Percentiles rank a stretch among this genome's conserved stretches.
phyloP scores from a whole-genome alignment of 495 filamentous ascomycete species.

The Barbatosphaeria neglecta region DNA sequence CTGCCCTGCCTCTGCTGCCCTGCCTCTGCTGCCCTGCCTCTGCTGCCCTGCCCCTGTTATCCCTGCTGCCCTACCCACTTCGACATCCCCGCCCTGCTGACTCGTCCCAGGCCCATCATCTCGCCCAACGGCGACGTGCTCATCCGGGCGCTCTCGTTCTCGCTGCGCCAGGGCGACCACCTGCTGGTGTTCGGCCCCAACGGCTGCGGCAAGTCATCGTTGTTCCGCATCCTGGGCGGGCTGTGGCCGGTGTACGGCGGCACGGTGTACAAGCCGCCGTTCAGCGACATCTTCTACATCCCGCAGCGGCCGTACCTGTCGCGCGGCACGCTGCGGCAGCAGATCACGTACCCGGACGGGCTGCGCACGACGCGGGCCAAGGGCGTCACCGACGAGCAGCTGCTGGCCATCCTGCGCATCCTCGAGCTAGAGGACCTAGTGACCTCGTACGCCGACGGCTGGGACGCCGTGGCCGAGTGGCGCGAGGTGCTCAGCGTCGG shows the following conservation, averaged over 20 bases:
- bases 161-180: conserved; percentile 74
- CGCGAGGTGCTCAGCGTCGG: conserved; percentile 80
- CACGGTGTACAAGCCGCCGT: conserved; percentile 76
- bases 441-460: conserved; percentile 62
- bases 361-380: conserved; percentile 75
- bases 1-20: no score
- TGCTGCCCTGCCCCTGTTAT: no score
- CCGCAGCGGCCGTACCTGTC: conserved; percentile 91
- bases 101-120: conserved; percentile 59
- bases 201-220: conserved; percentile 88
- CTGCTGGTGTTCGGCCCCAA: conserved; percentile 93
- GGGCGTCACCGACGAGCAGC: conserved; percentile 70
- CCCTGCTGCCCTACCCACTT: no score
- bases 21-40: no score
- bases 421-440: conserved; percentile 80
- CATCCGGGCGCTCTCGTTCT: conserved; percentile 72
- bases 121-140: conserved; percentile 92
- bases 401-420: conserved; percentile 60
- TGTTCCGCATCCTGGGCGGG: conserved; percentile 92
- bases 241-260: conserved; percentile 99
- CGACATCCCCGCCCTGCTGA: no score
- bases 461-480: conserved; percentile 97
- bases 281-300: conserved; percentile 93
- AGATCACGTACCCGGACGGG: conserved; percentile 94
- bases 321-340: conserved; percentile 77